Evolutionary conservation across 1,139 yeast genomes (phyloP), one percentile per base, ranked within the genome.

Genomic region (Suhomyces wounanorum): DNA sequence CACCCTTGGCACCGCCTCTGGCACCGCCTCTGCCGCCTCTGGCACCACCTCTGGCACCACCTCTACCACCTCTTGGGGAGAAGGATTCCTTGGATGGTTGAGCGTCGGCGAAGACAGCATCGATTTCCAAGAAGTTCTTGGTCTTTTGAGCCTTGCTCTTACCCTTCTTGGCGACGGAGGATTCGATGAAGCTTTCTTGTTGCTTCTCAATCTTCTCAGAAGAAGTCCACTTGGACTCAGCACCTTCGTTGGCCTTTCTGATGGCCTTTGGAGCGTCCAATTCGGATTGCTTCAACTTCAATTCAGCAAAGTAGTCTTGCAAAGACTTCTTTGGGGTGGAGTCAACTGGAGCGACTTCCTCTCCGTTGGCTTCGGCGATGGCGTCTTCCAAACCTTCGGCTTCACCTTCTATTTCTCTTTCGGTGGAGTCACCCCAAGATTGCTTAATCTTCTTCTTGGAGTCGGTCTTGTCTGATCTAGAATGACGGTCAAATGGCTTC

Each of bases 381-480:
- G 88, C 90, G 61, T 84, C 87, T 57, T 69, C 78, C 59, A 76
- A 83, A 59, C 79, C 91, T 66, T 83, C 89, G 56, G 70, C 69
- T 75, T 85, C 89, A 59, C 84, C 85, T 59, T 79, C 85, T 53
- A 68, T 64, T 68, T 80, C 84, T 64, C 77, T 78, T 66, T 78
- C 75, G 72, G 84, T 84, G 70, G 84, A 85, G 65, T 91, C 90
- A 84, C 96, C 92, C 75, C 95, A 92, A 53, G 80, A 79, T 77
- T 85, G 87, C 73, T 81, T 82, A 68, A 86, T 79, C 75, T 87
- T 86, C 87, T 91, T 91, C 65, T 80, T 82, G 65, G 96, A 78
- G 78, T 91, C 97, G 65, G 85, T 75, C 81, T 86, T 87, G 67
- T 86, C 89, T 59, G 88, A 68, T 81, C 89, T 88, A 60, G 92